These are phyloP conservation scores for Boletus rubropictus DNA, from an alignment of 768 basidiomycete species.

Conservation along the genomic window DNA sequence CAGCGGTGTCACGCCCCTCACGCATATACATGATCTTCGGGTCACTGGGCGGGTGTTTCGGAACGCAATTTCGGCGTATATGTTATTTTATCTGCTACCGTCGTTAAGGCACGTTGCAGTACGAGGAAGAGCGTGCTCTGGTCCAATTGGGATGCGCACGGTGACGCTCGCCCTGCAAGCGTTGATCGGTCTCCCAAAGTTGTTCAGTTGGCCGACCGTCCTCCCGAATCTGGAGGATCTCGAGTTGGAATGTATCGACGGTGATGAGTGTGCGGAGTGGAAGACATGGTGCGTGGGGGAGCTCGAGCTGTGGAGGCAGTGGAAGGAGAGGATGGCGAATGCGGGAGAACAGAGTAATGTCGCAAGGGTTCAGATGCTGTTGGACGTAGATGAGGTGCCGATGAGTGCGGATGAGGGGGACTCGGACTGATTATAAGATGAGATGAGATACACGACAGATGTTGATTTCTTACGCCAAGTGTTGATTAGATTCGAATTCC, in stretches of 20 bases:
- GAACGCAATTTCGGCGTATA: conserved; percentile 10
- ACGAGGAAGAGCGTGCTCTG: conserved; percentile 12
- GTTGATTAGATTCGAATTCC: no score
- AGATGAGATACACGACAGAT: no score
- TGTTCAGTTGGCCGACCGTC: conserved; percentile 5
- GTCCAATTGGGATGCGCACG: conserved; percentile 6
- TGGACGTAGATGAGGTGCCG: not conserved
- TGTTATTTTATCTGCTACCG: conserved; percentile 16
- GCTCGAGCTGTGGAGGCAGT: conserved; percentile 10
- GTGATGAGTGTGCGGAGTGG: conserved; percentile 1
- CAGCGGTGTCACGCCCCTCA: conserved; percentile 4
- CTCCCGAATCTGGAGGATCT: conserved; percentile 13
- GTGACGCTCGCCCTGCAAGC: conserved; percentile 13
- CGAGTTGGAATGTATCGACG: conserved; percentile 11
- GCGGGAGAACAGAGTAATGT: not conserved
- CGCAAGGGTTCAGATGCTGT: not conserved
- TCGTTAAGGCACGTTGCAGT: conserved; percentile 5
- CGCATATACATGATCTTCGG: conserved; percentile 9
- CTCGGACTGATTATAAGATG: not conserved
- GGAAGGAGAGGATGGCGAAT: not conserved
- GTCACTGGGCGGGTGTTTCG: conserved; percentile 10
- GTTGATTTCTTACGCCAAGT: no score
- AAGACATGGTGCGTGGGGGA: conserved; percentile 6
- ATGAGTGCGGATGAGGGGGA: not conserved
- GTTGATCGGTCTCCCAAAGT: conserved; percentile 3